phyloP scores from a whole-genome alignment of 805 yeast genomes.

The Hanseniaspora osmophila region DNA sequence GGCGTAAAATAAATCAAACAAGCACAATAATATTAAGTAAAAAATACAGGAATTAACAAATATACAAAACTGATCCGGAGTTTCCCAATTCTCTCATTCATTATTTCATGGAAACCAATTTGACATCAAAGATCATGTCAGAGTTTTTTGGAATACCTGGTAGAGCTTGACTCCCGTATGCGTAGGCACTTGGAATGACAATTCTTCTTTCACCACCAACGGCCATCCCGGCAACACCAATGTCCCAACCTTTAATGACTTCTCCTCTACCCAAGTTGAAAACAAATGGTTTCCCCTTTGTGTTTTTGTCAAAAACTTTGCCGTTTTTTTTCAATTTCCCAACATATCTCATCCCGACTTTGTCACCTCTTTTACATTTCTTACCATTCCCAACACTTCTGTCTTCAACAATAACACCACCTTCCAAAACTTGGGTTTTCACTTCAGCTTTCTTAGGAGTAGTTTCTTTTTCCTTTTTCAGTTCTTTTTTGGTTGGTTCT shows the following conservation, averaged over 20 bases:
- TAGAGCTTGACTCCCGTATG: constrained; percentile 83
- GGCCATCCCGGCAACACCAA: constrained; percentile 97
- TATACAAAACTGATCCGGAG: neutral
- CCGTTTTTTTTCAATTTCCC: constrained; percentile 90
- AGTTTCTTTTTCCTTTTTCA: constrained; percentile 5
- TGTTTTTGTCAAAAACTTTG: constrained; percentile 91
- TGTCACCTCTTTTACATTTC: constrained; percentile 74
- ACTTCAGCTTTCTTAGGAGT: constrained; percentile 29
- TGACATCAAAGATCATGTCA: constrained; percentile 90
- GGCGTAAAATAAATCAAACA: too few relatives aligned
- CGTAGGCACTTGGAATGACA: constrained; percentile 88
- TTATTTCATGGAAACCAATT: constrained; percentile 79
- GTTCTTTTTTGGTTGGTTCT: constrained; percentile 5
- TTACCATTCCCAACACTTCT: constrained; percentile 81
- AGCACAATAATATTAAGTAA: neutral
- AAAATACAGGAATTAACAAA: neutral
- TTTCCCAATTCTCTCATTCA: too few relatives aligned
- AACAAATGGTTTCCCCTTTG: constrained; percentile 87
- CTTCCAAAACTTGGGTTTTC: constrained; percentile 68
- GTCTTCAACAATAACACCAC: constrained; percentile 91
- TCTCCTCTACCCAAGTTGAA: constrained; percentile 93
- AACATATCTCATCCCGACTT: constrained; percentile 91
- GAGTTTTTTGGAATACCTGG: constrained; percentile 98
- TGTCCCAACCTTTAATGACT: constrained; percentile 96
- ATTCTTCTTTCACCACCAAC: constrained; percentile 98